Evolutionary conservation across 1,284 basidiomycete genomes (phyloP).

Genomic region (Mycena sp.): DNA sequence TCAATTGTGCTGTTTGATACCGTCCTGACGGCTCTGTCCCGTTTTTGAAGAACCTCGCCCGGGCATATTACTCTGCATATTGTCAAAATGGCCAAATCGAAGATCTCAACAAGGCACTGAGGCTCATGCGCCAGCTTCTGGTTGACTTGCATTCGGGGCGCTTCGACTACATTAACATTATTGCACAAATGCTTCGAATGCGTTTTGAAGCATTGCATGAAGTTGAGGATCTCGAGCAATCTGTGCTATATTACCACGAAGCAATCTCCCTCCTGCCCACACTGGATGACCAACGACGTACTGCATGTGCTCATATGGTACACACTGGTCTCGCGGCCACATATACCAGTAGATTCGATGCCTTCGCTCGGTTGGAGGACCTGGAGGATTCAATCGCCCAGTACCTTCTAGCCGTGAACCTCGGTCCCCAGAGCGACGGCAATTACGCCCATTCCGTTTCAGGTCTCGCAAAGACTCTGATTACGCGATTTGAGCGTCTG

Average conservation of each 20-base stretch:
- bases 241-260: not conserved
- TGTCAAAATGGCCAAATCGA: not conserved
- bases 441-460: conserved; percentile 2
- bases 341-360: not conserved
- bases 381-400: conserved; percentile 1
- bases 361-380: not conserved
- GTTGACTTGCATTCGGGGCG: not conserved
- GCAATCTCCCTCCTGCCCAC: not conserved
- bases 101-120: not conserved
- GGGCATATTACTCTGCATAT: not conserved
- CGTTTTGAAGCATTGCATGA: not conserved
- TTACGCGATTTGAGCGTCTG: not conserved
- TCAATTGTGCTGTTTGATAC: not conserved
- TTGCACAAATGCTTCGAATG: not conserved
- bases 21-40: no score
- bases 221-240: not conserved
- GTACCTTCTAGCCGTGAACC: not conserved
- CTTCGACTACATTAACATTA: not conserved
- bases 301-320: not conserved
- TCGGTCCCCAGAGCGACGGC: not conserved
- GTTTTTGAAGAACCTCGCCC: not conserved
- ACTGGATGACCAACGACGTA: not conserved
- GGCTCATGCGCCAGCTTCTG: not conserved
- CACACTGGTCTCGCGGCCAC: not conserved
- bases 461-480: not conserved